Percentiles rank a stretch among this genome's conserved stretches.
Evolutionary conservation across 2,329 filamentous ascomycete species (phyloP).

Genomic region (Ceratocystiopsis sp.): DNA sequence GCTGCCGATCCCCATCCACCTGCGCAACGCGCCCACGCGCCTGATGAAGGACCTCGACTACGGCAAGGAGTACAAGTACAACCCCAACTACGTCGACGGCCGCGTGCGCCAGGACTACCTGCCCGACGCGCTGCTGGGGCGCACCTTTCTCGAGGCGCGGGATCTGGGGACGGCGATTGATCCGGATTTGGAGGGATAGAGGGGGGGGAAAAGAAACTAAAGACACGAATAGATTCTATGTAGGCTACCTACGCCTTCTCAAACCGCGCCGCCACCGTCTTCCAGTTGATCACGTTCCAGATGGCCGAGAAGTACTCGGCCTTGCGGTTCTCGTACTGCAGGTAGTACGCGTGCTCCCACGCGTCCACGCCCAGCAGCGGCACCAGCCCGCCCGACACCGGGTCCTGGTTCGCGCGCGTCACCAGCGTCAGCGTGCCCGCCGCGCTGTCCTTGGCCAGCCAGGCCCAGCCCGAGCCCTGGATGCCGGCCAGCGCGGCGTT

Average conservation of each 20-base stretch:
- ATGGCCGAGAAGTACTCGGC: slow-evolving; percentile 87
- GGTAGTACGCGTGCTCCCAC: slow-evolving; percentile 92
- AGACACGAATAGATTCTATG: too few species aligned
- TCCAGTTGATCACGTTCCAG: slow-evolving; percentile 96
- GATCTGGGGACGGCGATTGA: slow-evolving; percentile 71
- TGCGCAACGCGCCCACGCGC: slow-evolving; percentile 81
- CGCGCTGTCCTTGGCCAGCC: slow-evolving; percentile 59
- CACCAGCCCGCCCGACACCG: slow-evolving; percentile 65
- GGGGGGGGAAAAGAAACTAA: too few species aligned
- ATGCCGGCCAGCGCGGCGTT: slow-evolving; percentile 53
- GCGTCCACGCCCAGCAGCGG: slow-evolving; percentile 82
- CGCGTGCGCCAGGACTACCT: slow-evolving; percentile 76
- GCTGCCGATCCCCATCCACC: slow-evolving; percentile 68
- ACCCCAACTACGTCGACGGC: slow-evolving; percentile 74
- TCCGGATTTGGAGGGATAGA: slow-evolving; percentile 33
- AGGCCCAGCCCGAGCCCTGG: slow-evolving; percentile 81
- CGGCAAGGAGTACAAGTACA: slow-evolving; percentile 89
- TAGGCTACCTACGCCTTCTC: slow-evolving; percentile 7
- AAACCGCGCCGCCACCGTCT: slow-evolving; percentile 67
- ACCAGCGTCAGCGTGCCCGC: slow-evolving; percentile 45
- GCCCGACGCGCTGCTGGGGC: slow-evolving; percentile 55
- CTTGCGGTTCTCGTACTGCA: slow-evolving; percentile 95
- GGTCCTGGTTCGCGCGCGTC: slow-evolving; percentile 75
- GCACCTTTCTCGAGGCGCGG: slow-evolving; percentile 59
- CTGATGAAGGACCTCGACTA: slow-evolving; percentile 89